Conservation (phyloP, 306 rosid genomes). For the Abrus pulchellus region DNA sequence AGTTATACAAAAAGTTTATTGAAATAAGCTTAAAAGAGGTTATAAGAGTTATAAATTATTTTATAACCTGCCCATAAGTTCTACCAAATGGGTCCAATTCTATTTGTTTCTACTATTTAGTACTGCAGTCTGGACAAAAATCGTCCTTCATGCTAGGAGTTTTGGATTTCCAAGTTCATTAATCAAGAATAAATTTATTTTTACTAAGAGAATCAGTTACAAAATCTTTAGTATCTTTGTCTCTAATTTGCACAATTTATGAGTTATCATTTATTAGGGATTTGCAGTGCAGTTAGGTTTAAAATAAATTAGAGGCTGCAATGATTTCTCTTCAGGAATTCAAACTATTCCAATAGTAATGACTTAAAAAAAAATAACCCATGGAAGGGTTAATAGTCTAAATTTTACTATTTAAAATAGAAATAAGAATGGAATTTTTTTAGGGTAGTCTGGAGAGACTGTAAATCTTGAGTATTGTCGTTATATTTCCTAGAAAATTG, state of each 20-base stretch:
- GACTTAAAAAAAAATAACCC: background rate
- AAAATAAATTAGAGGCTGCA: background rate
- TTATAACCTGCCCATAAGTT: too few species aligned
- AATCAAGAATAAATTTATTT: background rate
- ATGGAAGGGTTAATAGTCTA: background rate
- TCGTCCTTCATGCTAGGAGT: background rate
- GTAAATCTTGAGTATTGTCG: background rate
- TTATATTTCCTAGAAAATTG: background rate
- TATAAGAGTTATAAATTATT: too few species aligned
- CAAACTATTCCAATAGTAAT: background rate
- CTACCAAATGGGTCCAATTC: too few species aligned
- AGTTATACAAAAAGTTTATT: too few species aligned
- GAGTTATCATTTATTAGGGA: background rate
- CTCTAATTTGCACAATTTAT: background rate
- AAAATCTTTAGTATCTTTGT: background rate
- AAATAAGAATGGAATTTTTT: background rate
- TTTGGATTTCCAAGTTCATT: background rate
- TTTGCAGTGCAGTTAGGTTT: background rate
- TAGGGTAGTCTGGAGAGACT: background rate
- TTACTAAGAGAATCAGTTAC: background rate
- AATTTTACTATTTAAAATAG: background rate
- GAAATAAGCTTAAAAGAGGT: too few species aligned
- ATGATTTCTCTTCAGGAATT: background rate
- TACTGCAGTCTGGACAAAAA: background rate
- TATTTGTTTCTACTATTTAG: background rate